Evolutionary conservation across 23 red algal genomes (phyloP).

Genomic region (Gracilariopsis chorda): DNA sequence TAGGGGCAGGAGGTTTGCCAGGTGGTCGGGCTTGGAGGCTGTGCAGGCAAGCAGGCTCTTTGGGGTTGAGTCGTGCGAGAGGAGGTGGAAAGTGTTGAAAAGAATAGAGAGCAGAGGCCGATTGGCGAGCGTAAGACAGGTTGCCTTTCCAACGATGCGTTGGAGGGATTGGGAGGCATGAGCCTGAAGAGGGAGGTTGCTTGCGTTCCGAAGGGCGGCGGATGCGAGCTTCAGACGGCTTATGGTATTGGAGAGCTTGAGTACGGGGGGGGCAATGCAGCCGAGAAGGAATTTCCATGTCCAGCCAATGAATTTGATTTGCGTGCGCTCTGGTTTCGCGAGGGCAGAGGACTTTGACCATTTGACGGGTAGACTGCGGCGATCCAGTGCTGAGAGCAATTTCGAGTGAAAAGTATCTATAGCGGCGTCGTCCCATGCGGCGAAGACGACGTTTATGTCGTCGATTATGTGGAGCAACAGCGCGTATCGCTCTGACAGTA

Average conservation of each 20-base stretch:
- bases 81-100: not conserved
- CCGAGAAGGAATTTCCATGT: not conserved
- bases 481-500: not conserved
- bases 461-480: slow-evolving; percentile 21
- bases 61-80: not conserved
- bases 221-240: not conserved
- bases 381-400: not conserved
- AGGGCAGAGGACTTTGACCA: not conserved
- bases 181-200: not conserved
- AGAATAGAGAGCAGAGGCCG: not conserved
- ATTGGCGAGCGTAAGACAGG: not conserved
- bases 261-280: not conserved
- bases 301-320: slow-evolving; percentile 23
- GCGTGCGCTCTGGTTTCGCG: not conserved
- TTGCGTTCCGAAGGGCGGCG: not conserved
- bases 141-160: not conserved
- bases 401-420: not conserved
- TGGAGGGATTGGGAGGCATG: not conserved
- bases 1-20: not conserved
- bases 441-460: not conserved
- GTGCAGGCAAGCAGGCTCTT: not conserved
- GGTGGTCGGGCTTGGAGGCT: not conserved
- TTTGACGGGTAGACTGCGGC: not conserved
- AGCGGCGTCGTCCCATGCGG: not conserved
- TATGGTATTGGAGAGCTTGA: not conserved